These are phyloP conservation scores for Tylopilus felleus DNA, from an alignment of 768 basidiomycete species.

Conservation along the genomic window DNA sequence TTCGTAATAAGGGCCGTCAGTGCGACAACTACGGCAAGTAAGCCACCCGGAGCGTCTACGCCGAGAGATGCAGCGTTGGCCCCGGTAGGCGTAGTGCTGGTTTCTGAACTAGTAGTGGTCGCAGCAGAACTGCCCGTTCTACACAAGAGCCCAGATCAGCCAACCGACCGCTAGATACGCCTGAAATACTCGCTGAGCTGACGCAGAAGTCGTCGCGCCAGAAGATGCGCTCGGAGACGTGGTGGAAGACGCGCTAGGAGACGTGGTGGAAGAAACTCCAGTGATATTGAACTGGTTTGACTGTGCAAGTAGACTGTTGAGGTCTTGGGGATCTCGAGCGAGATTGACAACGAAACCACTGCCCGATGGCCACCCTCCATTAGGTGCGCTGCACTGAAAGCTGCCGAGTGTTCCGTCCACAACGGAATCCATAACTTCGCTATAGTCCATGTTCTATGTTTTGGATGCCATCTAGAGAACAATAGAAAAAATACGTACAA, in stretches of 20 bases:
- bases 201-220: constrained; percentile 9
- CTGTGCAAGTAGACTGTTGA: constrained; percentile 64
- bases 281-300: constrained; percentile 59
- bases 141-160: not conserved
- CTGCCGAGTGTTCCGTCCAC: constrained; percentile 47
- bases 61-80: constrained; percentile 31
- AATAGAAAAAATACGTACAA: not conserved
- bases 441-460: constrained; percentile 35
- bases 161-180: not conserved
- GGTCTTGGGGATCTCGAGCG: constrained; percentile 44
- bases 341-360: constrained; percentile 70
- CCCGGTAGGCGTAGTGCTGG: constrained; percentile 27
- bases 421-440: constrained; percentile 51
- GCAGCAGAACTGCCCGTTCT: constrained; percentile 11
- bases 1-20: constrained; percentile 33
- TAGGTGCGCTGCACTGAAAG: constrained; percentile 49
- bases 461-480: constrained; percentile 1
- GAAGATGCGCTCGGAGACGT: too few species aligned
- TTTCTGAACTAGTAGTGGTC: constrained; percentile 16
- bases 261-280: constrained; percentile 11
- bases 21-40: constrained; percentile 35
- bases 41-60: constrained; percentile 28
- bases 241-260: too few species aligned
- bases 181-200: constrained; percentile 15
- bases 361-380: constrained; percentile 64